Base-by-base conservation (phyloP, 257 asterid genomes). In the Solanum virginianum region DNA sequence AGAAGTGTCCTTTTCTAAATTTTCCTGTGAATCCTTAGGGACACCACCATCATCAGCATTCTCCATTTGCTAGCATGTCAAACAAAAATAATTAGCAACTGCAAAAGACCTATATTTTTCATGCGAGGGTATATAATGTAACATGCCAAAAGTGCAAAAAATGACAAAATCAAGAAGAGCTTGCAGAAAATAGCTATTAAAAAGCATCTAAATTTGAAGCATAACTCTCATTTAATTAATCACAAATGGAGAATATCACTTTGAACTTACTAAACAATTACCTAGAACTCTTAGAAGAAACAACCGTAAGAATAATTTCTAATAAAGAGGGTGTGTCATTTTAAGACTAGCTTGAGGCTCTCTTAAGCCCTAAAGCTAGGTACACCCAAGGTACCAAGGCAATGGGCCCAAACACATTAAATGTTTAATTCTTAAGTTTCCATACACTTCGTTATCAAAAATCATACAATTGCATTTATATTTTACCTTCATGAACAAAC, bases 21-120 rank as follows among this genome's bases (percentile, higher is more conserved):
- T 85, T 77, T 88, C 92, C 22, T 59, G 86, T 32, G 89, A 29
- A 8, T 86, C 84, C 87, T 87, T 83, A 53, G 92, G 55, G 86
- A 80, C 87, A 72, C 69, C 43, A 71, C 88, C 88, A 77, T 62
- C 95, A 85, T 86, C 93, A 75, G 85, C 85, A 29, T 17, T 90
- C 8, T 90, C 92, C 94, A 95, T 86, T 83, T 80, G 90, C 98
- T 97, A 90, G 88, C 81, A 91, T 85, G 84, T 60, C 83, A 82
- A 88, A 88, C 84, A 90, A 84, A 85, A 87, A 75, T 17, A 45
- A 80, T 80, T 77, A 77, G 82, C 54, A 72, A 72, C 80, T 43
- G 80, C n/a, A 72, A 11, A 45, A 72, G 47, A 17, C 26, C 63
- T 77, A 0, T 45, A 74, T 22, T 75, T 77, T 53, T 77, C 47